Base-by-base conservation (phyloP, 164 flowering plant genomes). In the Kingdonia uniflora region DNA sequence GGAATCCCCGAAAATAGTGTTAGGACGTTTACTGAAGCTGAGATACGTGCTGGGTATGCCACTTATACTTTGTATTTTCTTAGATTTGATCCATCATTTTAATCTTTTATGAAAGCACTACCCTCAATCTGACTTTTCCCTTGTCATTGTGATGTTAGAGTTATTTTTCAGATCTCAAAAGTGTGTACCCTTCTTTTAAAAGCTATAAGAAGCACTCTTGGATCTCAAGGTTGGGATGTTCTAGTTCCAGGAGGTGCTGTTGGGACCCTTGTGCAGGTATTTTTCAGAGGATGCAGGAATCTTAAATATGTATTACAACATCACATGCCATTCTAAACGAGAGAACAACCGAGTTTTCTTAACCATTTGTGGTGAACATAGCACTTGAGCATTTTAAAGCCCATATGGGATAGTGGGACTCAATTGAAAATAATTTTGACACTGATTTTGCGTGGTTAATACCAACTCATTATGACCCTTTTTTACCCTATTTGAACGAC, bases 151-250 rank as follows among this genome's bases (percentile, higher is more conserved):
- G 14, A 14, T 45, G 65, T 46, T 40, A 90, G 97, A 61, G 85
- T 90, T 25, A 66, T 91, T 64, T 91, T 91, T 66, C 98, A 91
- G 86, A 92, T 91, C 42, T 91, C 98, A 52, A 91, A 91, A 70
- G 68, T 91, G 20, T 74, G 83, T 56, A 80, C 86, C 11, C 66
- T 85, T 58, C 87, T 87, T 62, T 60, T 85, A 56, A 91, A 85
- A 65, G 81, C 90, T 52, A 73, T 74, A 44, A 74, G 97, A 60
- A 69, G 51, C 43, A 51, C 76, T n/a, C 68, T 91, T 56, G 92
- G 83, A 24, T 85, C 96, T 39, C 76, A 91, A 55, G 98, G 98
- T 55, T 91, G 95, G 95, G 98, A 91, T 68, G 81, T 91, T 67
- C 77, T 91, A 65, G 98, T 91, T 54, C 86, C 96, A 10, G 98